A percentile compares a stretch with the other conserved stretches of the same genome.
Conservation (phyloP, 2,329 filamentous ascomycete genomes). For the Xylaria sp. region DNA sequence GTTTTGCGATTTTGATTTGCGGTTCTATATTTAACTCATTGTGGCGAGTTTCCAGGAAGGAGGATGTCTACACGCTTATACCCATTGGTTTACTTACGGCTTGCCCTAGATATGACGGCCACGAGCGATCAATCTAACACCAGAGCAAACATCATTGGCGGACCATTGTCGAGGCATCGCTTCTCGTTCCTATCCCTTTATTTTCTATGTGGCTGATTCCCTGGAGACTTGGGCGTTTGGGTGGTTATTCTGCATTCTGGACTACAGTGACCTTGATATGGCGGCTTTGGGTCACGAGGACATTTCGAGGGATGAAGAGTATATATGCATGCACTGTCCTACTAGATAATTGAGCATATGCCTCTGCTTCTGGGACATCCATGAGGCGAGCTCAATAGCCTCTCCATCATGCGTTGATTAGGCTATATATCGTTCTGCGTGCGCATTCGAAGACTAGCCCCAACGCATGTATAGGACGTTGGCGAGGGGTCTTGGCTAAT, state of each 20-base stretch:
- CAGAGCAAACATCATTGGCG: slow-evolving; percentile 19
- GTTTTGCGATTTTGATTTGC: not conserved
- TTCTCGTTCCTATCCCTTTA: not conserved
- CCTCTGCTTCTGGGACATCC: not conserved
- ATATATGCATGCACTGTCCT: slow-evolving; percentile 32
- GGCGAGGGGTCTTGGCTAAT: not conserved
- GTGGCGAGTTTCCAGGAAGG: slow-evolving; percentile 28
- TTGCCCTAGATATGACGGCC: slow-evolving; percentile 21
- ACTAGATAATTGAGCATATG: slow-evolving; percentile 26
- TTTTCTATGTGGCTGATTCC: not conserved
- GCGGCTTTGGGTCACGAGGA: slow-evolving; percentile 3
- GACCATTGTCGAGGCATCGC: slow-evolving; percentile 19
- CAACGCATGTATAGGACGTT: not conserved
- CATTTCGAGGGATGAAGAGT: slow-evolving; percentile 8
- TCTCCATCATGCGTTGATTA: not conserved
- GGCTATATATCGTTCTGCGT: not conserved
- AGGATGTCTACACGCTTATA: slow-evolving; percentile 30
- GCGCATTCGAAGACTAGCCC: not conserved
- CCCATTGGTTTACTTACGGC: slow-evolving; percentile 6
- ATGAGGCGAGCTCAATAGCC: not conserved
- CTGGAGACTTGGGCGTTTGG: slow-evolving; percentile 23
- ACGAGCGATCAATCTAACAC: slow-evolving; percentile 19
- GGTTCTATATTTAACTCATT: not conserved
- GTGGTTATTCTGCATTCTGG: slow-evolving; percentile 25
- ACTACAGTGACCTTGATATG: slow-evolving; percentile 15